Base-by-base conservation (phyloP, 805 yeast genomes). In the Candida oleophila region DNA sequence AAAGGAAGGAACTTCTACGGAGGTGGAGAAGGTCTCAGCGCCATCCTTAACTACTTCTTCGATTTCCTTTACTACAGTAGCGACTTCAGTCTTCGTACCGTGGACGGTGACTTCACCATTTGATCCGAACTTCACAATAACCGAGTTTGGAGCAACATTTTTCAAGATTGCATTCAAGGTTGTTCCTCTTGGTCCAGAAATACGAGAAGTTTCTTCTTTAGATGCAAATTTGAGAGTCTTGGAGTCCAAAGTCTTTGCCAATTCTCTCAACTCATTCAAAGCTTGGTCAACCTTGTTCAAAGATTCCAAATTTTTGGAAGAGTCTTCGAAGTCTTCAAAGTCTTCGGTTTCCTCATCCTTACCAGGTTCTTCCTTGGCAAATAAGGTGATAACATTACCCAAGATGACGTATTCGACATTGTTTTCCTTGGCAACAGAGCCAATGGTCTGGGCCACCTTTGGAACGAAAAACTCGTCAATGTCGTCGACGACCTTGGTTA, bases 291-390 rank as follows among this genome's bases (percentile, higher is more conserved):
- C 88, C 15, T 68, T 65, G 1, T 71, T 70, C 47, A 92, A 73
- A 43, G 76, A 71, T n/a, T 65, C 76, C 36, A 69, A 66, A 47
- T 83, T 71, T 59, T 86, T 91, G 33, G 77, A 78, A 22, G 72
- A 66, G 33, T 92, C 92, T 34, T 82, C 83, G 62, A 89, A 89
- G 57, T 87, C 96, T 44, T 65, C 68, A 42, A 82, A 85, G 44
- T 77, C 66, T 44, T 51, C 52, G 43, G 61, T 65, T 32, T 65
- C 70, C 16, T 55, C 51, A 18, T 56, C 66, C 18, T 53, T 58
- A 16, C 48, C 44, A 73, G 52, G 68, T 66, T 49, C 73, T 69
- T 78, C 76, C 44, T 66, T 69, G 54, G 73, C 72, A 48, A 88
- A 79, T 40, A 94, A 67, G 15, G 87, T 62, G 41, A 89, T 68